phyloP scores from a whole-genome alignment of 768 basidiomycete genomes.

The Suillus subluteus region DNA sequence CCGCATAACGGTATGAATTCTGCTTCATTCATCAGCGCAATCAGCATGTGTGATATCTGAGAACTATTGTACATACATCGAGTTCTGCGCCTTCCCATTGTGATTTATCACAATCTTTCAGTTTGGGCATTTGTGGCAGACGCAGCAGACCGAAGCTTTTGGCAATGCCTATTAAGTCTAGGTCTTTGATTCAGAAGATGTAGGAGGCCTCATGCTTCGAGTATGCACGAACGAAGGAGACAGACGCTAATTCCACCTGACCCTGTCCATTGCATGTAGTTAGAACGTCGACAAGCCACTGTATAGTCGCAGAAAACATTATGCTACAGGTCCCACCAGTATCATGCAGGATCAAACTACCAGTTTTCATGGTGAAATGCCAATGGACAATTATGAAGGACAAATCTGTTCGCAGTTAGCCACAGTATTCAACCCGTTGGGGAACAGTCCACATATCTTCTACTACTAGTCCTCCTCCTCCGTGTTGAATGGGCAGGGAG shows the following conservation, averaged over 20 bases:
- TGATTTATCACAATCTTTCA: constrained; percentile 61
- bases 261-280: too few relatives aligned
- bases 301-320: too few relatives aligned
- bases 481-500: too few relatives aligned
- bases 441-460: too few relatives aligned
- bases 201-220: constrained; percentile 98
- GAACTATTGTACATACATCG: constrained; percentile 56
- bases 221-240: constrained; percentile 92
- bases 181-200: constrained; percentile 89
- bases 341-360: too few relatives aligned
- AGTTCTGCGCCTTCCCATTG: constrained; percentile 78
- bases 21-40: constrained; percentile 52
- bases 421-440: too few relatives aligned
- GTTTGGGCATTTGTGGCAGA: constrained; percentile 93
- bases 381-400: too few relatives aligned
- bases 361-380: too few relatives aligned
- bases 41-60: background rate
- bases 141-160: constrained; percentile 85
- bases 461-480: too few relatives aligned
- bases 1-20: constrained; percentile 73
- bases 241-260: constrained; percentile 57
- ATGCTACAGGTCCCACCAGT: too few relatives aligned
- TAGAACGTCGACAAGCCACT: too few relatives aligned
- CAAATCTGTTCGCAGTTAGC: too few relatives aligned
- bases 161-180: constrained; percentile 86